Evolutionary conservation across 768 basidiomycete genomes (phyloP).

Genomic region (Gloeopeniophorella convolvens): DNA sequence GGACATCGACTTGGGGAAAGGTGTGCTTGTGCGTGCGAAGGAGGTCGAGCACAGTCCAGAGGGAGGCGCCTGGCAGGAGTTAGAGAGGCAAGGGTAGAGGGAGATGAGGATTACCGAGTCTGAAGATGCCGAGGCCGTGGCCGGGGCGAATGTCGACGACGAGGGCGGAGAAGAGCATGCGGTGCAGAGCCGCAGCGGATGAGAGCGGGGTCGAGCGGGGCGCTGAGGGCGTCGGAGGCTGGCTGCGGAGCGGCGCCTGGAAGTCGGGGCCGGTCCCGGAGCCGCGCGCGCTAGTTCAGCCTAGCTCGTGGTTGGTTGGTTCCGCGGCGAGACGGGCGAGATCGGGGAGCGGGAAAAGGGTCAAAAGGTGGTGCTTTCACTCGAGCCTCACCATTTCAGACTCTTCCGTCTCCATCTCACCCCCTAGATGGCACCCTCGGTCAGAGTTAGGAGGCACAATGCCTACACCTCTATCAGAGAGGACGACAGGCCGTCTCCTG

Average conservation of each 20-base stretch:
- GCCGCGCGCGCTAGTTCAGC: too few species aligned
- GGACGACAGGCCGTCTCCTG: background rate
- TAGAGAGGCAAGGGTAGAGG: background rate
- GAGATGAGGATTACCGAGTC: constrained; percentile 44
- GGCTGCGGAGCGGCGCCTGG: too few species aligned
- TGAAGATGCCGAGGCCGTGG: constrained; percentile 68
- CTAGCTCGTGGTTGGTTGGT: too few species aligned
- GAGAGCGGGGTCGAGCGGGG: too few species aligned
- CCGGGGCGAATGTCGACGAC: constrained; percentile 76
- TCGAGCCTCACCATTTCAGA: background rate
- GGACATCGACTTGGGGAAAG: constrained; percentile 79
- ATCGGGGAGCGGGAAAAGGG: too few species aligned
- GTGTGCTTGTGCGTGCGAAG: constrained; percentile 57
- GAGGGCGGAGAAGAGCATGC: constrained; percentile 55
- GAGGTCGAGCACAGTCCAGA: constrained; percentile 71
- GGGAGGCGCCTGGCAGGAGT: constrained; percentile 50
- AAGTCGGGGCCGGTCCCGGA: too few species aligned
- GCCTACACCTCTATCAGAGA: constrained; percentile 14
- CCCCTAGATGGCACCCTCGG: constrained; percentile 10
- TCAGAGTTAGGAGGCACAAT: constrained; percentile 14
- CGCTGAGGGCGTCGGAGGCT: too few species aligned
- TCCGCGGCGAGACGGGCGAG: background rate
- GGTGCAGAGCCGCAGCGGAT: too few species aligned
- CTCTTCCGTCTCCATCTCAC: background rate
- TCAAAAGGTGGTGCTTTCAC: too few species aligned